phyloP scores from a whole-genome alignment of 2,329 filamentous ascomycete species.

The Ascochyta fabae region DNA sequence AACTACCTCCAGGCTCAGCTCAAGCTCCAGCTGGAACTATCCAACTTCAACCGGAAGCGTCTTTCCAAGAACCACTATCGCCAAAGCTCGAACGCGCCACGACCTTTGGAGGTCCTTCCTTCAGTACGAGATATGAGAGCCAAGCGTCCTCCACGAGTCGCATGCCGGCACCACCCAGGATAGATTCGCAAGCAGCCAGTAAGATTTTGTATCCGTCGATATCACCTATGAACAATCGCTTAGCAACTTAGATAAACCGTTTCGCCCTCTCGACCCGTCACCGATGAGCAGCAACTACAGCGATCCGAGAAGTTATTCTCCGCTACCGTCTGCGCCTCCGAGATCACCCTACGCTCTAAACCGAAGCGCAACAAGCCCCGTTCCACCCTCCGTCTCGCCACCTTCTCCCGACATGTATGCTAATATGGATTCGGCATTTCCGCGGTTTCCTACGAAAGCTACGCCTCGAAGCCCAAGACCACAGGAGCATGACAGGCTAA shows the following conservation, averaged over 20 bases:
- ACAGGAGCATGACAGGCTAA: slow-evolving; percentile 30
- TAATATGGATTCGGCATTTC: slow-evolving; percentile 60
- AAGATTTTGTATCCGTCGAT: slow-evolving; percentile 36
- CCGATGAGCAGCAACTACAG: slow-evolving; percentile 40
- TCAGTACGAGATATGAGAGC: slow-evolving; percentile 34
- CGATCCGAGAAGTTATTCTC: slow-evolving; percentile 32
- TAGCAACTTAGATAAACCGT: slow-evolving; percentile 44
- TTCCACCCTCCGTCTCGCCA: slow-evolving; percentile 40
- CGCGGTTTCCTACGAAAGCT: slow-evolving; percentile 57
- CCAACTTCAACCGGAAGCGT: slow-evolving; percentile 7
- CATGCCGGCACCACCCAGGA: slow-evolving; percentile 58
- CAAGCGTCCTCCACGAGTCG: slow-evolving; percentile 51
- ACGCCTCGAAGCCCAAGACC: slow-evolving; percentile 33
- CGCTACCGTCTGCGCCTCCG: slow-evolving; percentile 30
- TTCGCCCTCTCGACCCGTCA: slow-evolving; percentile 34
- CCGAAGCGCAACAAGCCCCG: slow-evolving; percentile 46
- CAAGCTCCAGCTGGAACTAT: slow-evolving; percentile 5
- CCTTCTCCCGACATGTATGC: slow-evolving; percentile 42
- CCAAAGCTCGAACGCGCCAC: slow-evolving; percentile 44
- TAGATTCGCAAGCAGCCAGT: slow-evolving; percentile 66
- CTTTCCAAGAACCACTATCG: slow-evolving; percentile 12
- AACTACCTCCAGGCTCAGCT: neutral
- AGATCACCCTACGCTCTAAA: slow-evolving; percentile 40
- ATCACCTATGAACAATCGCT: neutral
- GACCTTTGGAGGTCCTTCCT: slow-evolving; percentile 37